Base-by-base conservation (phyloP, 805 yeast genomes). In the Cyberlindnera americana region DNA sequence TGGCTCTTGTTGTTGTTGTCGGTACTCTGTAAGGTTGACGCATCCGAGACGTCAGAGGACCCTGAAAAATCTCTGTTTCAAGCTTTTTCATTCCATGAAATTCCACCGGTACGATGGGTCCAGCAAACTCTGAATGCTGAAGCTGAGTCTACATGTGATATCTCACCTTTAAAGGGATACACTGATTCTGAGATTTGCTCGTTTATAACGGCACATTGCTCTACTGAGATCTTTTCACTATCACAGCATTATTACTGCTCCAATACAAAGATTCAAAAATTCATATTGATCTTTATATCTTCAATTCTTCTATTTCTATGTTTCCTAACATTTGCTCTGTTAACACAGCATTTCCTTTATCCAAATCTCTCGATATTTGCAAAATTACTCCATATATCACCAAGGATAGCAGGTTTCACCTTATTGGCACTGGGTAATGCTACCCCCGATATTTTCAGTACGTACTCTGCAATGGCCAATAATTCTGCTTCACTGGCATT, bases 371-470 rank as follows among this genome's bases (percentile, higher is more conserved):
- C 80, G 33, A 69, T 77, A 15, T 70, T 90, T 13, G 80, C 96
- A 1, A 66, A 67, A 12, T 57, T 72, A 13, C 61, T 88, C 9
- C 72, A 77, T 8, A 61, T 91, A 36, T 77, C 90, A 14, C 93
- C 87, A 44, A 78, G 84, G 42, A 63, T 90, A 15, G 80, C 93
- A 11, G 98, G 98, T 0, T 72, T 91, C 48, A 90, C 97, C 0
- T 64, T 91, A 17, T 65, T 93, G 37, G 95, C 98, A 0, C 70
- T 91, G 44, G 98, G 97, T 0, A 91, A 91, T 61, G 95, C 96
- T 3, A 73, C 95, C 0, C 96, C 97, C 0, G 99, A 91, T 59
- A 78, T 91, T 3, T 73, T 89, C 26, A 76, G 91, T 33, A 88
- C 96, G 0, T 86, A 79, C 57, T 80, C 82, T 35, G 95, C 97